Evolutionary conservation across 805 yeast genomes (phyloP).

Genomic region (Kazachstania kunashirensis): DNA sequence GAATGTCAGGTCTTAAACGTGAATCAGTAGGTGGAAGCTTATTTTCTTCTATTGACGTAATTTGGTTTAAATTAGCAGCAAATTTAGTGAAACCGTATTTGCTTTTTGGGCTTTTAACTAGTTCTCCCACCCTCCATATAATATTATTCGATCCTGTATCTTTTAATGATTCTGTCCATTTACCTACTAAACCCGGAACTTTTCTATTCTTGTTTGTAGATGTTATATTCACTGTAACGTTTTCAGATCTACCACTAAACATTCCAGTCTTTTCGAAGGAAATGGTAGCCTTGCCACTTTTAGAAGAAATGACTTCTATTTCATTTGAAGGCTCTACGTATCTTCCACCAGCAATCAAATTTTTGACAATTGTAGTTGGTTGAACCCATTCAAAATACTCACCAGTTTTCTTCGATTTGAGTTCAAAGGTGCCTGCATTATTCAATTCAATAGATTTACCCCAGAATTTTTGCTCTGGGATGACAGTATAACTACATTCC

Average conservation of each 20-base stretch:
- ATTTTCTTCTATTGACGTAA: constrained; percentile 59
- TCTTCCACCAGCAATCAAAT: constrained; percentile 89
- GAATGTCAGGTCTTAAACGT: constrained; percentile 79
- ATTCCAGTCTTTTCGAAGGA: constrained; percentile 77
- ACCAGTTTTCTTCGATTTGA: constrained; percentile 49
- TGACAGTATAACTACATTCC: constrained; percentile 54
- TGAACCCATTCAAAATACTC: constrained; percentile 69
- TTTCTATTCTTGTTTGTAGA: constrained; percentile 15
- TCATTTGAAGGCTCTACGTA: constrained; percentile 78
- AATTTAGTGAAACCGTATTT: constrained; percentile 83
- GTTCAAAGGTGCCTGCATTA: constrained; percentile 58
- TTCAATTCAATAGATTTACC: constrained; percentile 83
- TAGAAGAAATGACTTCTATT: constrained; percentile 55
- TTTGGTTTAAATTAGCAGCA: constrained; percentile 72
- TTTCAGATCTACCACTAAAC: constrained; percentile 75
- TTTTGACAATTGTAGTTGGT: constrained; percentile 75
- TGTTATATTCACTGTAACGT: constrained; percentile 32
- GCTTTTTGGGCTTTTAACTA: constrained; percentile 46
- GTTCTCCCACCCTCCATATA: constrained; percentile 65
- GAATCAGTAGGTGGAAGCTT: constrained; percentile 78
- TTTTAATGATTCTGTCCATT: constrained; percentile 69
- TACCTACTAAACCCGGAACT: constrained; percentile 40
- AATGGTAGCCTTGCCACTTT: constrained; percentile 60
- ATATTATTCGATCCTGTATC: constrained; percentile 29
- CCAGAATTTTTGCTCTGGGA: constrained; percentile 86